phyloP scores from a whole-genome alignment of 2,329 filamentous ascomycete species.

The Ceratocystis huliohia region DNA sequence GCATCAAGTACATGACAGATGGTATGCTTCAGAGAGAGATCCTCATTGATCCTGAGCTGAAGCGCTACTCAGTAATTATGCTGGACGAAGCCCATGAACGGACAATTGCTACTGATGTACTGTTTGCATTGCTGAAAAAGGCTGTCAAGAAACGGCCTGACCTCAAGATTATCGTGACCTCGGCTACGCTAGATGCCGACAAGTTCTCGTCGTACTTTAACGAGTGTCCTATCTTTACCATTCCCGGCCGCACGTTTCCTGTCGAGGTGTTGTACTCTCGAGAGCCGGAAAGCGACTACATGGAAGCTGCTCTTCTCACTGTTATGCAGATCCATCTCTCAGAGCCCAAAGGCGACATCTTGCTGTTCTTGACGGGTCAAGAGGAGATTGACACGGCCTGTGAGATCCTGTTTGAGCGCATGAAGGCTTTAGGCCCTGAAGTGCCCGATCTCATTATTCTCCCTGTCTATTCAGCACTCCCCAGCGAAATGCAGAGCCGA shows the following conservation, averaged over 20 bases:
- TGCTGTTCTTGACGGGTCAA: conserved; percentile 94
- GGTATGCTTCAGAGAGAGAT: conserved; percentile 96
- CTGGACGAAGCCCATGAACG: conserved; percentile 96
- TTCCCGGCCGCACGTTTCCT: conserved; percentile 86
- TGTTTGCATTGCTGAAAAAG: conserved; percentile 91
- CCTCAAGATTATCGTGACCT: conserved; percentile 90
- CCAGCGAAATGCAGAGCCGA: conserved; percentile 80
- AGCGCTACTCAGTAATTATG: conserved; percentile 91
- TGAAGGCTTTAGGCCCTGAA: conserved; percentile 83
- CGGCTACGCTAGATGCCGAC: conserved; percentile 88
- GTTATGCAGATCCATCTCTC: conserved; percentile 97
- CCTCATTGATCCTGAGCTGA: conserved; percentile 77
- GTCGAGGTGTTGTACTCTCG: conserved; percentile 92
- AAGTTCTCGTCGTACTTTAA: conserved; percentile 97
- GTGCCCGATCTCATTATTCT: conserved; percentile 88
- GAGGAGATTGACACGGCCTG: conserved; percentile 95
- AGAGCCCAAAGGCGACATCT: conserved; percentile 81
- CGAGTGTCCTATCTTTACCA: conserved; percentile 89
- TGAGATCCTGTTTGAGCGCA: conserved; percentile 84
- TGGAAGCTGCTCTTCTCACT: conserved; percentile 86
- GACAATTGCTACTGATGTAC: conserved; percentile 87
- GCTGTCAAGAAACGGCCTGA: conserved; percentile 75
- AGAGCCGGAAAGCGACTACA: conserved; percentile 89
- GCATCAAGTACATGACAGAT: conserved; percentile 99
- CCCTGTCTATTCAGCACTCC: conserved; percentile 90